Base-by-base conservation (phyloP, 768 basidiomycete genomes). In the Mycena galopus region DNA sequence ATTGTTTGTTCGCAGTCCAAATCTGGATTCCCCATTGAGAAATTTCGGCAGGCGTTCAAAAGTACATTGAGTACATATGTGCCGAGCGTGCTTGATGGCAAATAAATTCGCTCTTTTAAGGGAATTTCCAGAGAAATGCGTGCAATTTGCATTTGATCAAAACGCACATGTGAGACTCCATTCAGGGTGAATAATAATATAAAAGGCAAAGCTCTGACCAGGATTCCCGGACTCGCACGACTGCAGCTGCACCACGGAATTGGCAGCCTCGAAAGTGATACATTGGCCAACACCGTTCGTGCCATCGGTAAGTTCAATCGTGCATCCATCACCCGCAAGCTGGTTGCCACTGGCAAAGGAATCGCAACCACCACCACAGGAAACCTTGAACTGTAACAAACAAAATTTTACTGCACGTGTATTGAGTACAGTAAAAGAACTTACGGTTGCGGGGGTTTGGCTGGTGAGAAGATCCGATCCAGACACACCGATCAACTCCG, bases 361-460 rank as follows among this genome's bases (percentile, higher is more conserved):
- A 50, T 73, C 39, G 67, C 72, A 73, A 4, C n/a, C 44, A 3
- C 67, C 23, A 62, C 67, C n/a, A n/a, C n/a, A 73, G 1, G 37
- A 27, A 19, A 73, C 72, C 25, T 65, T 47, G 62, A 73, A 73
- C 67, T 69, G n/a, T n/a, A n/a, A n/a, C n/a, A n/a, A n/a, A n/a
- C n/a, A n/a, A n/a, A n/a, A n/a, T n/a, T n/a, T n/a, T n/a, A n/a
- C n/a, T n/a, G n/a, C n/a, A n/a, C n/a, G n/a, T n/a, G n/a, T n/a
- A n/a, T n/a, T n/a, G n/a, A n/a, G n/a, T n/a, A n/a, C n/a, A n/a
- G n/a, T n/a, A 27, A 9, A 19, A 47, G 35, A 11, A 51, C 68
- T 63, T 14, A 69, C 68, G 35, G 56, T 65, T 5, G 67, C 44
- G 10, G 72, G 14, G 3, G 67, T 33, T 9, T 30, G 7, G 57